A percentile compares a stretch with the other conserved stretches of the same genome.
phyloP scores from a whole-genome alignment of 495 filamentous ascomycete species.

The Aspergillus nanangensis region DNA sequence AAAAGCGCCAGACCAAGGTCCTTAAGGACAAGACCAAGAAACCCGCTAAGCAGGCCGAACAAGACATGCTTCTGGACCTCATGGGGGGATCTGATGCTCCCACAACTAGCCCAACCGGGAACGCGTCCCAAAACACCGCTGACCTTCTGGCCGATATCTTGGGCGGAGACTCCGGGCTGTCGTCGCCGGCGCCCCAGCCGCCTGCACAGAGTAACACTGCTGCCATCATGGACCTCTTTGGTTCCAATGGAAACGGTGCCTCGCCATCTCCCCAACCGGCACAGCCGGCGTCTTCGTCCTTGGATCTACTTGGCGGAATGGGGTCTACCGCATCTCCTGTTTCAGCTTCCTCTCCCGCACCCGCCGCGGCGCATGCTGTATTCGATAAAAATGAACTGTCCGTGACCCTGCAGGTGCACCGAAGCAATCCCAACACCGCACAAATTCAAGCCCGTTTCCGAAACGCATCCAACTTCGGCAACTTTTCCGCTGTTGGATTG shows the following conservation, averaged over 20 bases:
- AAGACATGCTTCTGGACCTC: conserved; percentile 87
- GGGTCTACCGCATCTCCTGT: conserved; percentile 41
- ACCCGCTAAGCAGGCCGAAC: conserved; percentile 71
- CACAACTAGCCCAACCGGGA: conserved; percentile 43
- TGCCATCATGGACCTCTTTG: conserved; percentile 84
- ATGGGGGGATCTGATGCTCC: conserved; percentile 78
- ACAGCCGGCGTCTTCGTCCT: conserved; percentile 36
- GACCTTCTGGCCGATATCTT: conserved; percentile 87
- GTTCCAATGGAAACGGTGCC: conserved; percentile 30
- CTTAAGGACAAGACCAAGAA: conserved; percentile 72
- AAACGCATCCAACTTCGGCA: conserved; percentile 61
- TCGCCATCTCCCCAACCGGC: conserved; percentile 33
- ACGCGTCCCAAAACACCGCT: conserved; percentile 71
- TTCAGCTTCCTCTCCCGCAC: conserved; percentile 35
- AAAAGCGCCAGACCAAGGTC: conserved; percentile 71
- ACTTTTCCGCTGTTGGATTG: conserved; percentile 67
- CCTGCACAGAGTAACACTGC: conserved; percentile 51
- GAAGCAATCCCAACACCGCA: conserved; percentile 61
- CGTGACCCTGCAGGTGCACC: conserved; percentile 76
- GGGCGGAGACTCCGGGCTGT: conserved; percentile 41
- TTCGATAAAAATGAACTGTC: conserved; percentile 83
- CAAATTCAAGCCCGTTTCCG: conserved; percentile 81
- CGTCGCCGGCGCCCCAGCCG: conserved; percentile 51
- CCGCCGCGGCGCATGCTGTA: conserved; percentile 53
- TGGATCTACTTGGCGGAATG: conserved; percentile 44